Conservation (phyloP, 1,284 basidiomycete genomes). For the Cystobasidiaceae sp. region DNA sequence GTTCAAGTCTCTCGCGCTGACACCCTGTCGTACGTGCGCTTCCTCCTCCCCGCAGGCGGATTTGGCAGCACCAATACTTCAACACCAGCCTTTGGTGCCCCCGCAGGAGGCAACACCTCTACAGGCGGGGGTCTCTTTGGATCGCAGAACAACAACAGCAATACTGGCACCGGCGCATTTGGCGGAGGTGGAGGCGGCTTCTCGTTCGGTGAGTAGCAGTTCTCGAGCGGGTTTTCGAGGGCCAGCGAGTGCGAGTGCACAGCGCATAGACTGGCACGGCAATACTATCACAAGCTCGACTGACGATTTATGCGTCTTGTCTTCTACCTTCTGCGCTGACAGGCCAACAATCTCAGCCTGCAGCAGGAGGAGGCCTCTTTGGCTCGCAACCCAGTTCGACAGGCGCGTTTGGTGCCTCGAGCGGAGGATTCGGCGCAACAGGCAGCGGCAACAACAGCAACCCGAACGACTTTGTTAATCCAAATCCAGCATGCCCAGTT, state of each 20-base stretch:
- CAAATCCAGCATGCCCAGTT: slow-evolving; percentile 6
- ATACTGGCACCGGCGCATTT: background rate
- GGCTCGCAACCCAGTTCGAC: background rate
- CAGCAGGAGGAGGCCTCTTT: slow-evolving; percentile 11
- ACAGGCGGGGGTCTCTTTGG: slow-evolving; percentile 12
- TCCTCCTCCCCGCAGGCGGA: background rate
- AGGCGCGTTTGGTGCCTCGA: background rate
- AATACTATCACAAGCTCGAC: no score
- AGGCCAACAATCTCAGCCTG: slow-evolving; percentile 13
- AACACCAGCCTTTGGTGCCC: slow-evolving; percentile 15
- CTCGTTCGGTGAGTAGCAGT: slow-evolving; percentile 10
- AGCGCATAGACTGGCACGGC: no score
- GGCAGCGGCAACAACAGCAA: no score
- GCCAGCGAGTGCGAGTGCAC: no score
- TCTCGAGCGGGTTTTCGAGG: no score
- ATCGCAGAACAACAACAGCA: background rate
- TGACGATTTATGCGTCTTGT: no score
- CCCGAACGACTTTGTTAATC: background rate
- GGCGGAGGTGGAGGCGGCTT: background rate
- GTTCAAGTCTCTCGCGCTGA: background rate
- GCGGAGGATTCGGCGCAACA: background rate
- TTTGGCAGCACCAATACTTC: slow-evolving; percentile 3
- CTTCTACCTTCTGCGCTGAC: background rate
- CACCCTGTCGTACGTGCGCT: background rate
- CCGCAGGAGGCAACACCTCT: background rate